Evolutionary conservation across 305 asterid species (phyloP).

Genomic region (Galium porrigens): DNA sequence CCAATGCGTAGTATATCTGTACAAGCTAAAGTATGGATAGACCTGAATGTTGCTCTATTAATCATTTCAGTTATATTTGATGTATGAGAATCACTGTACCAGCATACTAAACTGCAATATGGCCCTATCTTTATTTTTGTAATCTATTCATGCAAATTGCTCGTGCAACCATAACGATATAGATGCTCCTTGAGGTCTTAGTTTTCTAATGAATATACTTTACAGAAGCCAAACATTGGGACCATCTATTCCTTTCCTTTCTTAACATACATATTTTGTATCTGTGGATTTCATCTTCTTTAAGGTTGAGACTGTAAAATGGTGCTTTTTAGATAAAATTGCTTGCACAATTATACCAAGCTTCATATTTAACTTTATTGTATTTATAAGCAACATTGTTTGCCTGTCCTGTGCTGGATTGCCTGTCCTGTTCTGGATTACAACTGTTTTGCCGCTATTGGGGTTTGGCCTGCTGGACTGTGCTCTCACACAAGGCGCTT

Average conservation of each 20-base stretch:
- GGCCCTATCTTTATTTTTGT: not conserved
- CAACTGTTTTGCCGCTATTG: not conserved
- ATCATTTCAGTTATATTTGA: not conserved
- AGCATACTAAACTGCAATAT: not conserved
- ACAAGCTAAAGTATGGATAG: constrained; percentile 3
- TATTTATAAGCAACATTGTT: not conserved
- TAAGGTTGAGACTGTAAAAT: not conserved
- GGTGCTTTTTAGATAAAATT: not conserved
- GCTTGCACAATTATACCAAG: not conserved
- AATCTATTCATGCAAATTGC: too few species aligned
- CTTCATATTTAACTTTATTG: not conserved
- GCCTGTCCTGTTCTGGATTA: not conserved
- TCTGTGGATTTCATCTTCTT: not conserved
- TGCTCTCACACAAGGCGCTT: not conserved
- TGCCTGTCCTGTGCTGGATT: not conserved
- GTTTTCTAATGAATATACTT: not conserved
- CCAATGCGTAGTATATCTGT: not conserved
- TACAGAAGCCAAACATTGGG: not conserved
- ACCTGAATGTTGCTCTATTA: not conserved
- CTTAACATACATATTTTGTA: not conserved
- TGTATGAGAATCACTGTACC: not conserved
- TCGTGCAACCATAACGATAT: not conserved
- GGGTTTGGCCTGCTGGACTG: not conserved
- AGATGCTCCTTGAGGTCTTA: not conserved
- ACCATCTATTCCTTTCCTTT: not conserved